phyloP scores from a whole-genome alignment of 1,284 basidiomycete species.

The Cutaneotrichosporon sp. region DNA sequence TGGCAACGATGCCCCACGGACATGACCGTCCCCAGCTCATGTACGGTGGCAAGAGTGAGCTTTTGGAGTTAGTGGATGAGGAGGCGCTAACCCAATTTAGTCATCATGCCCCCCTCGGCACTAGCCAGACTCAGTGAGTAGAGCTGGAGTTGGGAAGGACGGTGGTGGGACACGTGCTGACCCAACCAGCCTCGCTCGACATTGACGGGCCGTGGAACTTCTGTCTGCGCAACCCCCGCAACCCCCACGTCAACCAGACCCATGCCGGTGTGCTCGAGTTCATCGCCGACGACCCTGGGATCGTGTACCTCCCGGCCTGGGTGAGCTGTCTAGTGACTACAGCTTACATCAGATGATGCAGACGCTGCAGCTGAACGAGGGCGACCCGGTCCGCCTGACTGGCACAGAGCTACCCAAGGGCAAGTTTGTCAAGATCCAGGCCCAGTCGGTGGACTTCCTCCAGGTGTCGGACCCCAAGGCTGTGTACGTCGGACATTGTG shows the following conservation, averaged over 20 bases:
- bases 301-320: slow-evolving; percentile 96
- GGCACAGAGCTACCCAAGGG: slow-evolving; percentile 88
- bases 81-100: slow-evolving; percentile 55
- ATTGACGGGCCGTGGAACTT: slow-evolving; percentile 96
- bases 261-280: slow-evolving; percentile 98
- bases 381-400: slow-evolving; percentile 90
- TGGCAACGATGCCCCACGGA: slow-evolving; percentile 51
- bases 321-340: slow-evolving; percentile 48
- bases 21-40: slow-evolving; percentile 51
- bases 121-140: slow-evolving; percentile 74
- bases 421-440: slow-evolving; percentile 94
- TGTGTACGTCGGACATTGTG: slow-evolving; percentile 62
- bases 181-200: slow-evolving; percentile 68
- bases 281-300: slow-evolving; percentile 90
- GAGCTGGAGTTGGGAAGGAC: background rate
- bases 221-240: slow-evolving; percentile 85
- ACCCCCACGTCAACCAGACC: slow-evolving; percentile 76
- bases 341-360: slow-evolving; percentile 79
- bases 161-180: slow-evolving; percentile 3
- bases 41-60: slow-evolving; percentile 93
- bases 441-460: slow-evolving; percentile 91
- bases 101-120: slow-evolving; percentile 96
- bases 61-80: background rate
- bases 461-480: slow-evolving; percentile 90
- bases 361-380: slow-evolving; percentile 81